Evolutionary conservation across 805 yeast species (phyloP).

Genomic region (Blastobotrys chiropterorum): DNA sequence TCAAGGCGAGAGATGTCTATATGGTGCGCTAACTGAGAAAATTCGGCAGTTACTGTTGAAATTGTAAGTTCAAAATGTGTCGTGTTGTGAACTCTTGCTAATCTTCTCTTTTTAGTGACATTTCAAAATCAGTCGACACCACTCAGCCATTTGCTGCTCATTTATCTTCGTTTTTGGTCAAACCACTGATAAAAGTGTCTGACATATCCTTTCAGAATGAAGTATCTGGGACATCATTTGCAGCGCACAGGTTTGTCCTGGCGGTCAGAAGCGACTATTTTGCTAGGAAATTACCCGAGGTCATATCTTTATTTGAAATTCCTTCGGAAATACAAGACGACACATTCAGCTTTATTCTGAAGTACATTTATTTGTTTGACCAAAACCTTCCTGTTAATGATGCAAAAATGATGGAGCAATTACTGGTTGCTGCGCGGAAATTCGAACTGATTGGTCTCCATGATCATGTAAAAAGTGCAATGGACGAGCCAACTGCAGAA

Average conservation of each 20-base stretch:
- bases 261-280: slow-evolving; percentile 30
- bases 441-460: slow-evolving; percentile 35
- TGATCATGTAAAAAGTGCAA: slow-evolving; percentile 29
- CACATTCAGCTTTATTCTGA: slow-evolving; percentile 26
- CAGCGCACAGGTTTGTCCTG: slow-evolving; percentile 24
- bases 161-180: slow-evolving; percentile 42
- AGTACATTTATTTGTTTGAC: slow-evolving; percentile 36
- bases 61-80: no score
- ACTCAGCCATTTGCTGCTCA: slow-evolving; percentile 71
- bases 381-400: slow-evolving; percentile 31
- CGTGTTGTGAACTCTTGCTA: no score
- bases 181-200: slow-evolving; percentile 18
- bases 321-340: slow-evolving; percentile 22
- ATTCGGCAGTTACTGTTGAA: slow-evolving; percentile 53
- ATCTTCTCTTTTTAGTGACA: slow-evolving; percentile 37
- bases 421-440: slow-evolving; percentile 28
- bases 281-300: slow-evolving; percentile 26
- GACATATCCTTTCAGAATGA: slow-evolving; percentile 24
- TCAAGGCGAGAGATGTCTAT: slow-evolving; percentile 71
- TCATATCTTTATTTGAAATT: slow-evolving; percentile 18
- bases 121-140: slow-evolving; percentile 60
- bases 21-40: slow-evolving; percentile 67
- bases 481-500: slow-evolving; percentile 26
- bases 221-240: slow-evolving; percentile 3
- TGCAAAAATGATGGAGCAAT: slow-evolving; percentile 21